phyloP scores from a whole-genome alignment of 2,329 filamentous ascomycete genomes.

The Aspergillus sp. region DNA sequence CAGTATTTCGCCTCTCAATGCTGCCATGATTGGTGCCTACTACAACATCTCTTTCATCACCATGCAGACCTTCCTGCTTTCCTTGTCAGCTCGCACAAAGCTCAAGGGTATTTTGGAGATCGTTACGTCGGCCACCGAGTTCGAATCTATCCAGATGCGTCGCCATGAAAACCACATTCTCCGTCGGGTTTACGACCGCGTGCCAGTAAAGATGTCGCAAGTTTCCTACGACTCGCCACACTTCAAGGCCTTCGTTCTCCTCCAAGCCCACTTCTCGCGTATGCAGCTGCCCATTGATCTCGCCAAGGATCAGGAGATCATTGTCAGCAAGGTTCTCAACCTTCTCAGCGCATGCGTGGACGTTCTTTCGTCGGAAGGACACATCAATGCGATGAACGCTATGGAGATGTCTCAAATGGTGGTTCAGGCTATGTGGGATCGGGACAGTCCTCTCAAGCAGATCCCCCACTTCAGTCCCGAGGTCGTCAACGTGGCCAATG shows the following conservation, averaged over 20 bases:
- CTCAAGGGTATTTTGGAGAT: slow-evolving; percentile 97
- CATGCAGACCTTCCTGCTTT: slow-evolving; percentile 97
- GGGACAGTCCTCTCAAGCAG: slow-evolving; percentile 93
- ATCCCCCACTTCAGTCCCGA: slow-evolving; percentile 90
- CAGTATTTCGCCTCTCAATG: slow-evolving; percentile 80
- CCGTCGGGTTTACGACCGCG: slow-evolving; percentile 85
- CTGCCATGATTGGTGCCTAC: slow-evolving; percentile 96
- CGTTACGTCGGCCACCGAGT: slow-evolving; percentile 92
- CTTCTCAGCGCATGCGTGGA: slow-evolving; percentile 90
- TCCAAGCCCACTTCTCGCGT: slow-evolving; percentile 94
- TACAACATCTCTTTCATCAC: slow-evolving; percentile 99
- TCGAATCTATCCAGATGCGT: slow-evolving; percentile 89
- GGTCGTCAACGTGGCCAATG: slow-evolving; percentile 75
- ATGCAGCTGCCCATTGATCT: slow-evolving; percentile 96
- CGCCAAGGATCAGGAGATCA: slow-evolving; percentile 88
- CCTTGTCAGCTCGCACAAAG: slow-evolving; percentile 81
- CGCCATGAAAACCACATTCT: slow-evolving; percentile 86
- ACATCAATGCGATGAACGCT: slow-evolving; percentile 93
- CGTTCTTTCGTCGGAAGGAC: slow-evolving; percentile 89
- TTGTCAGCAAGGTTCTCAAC: slow-evolving; percentile 78
- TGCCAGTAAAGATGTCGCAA: slow-evolving; percentile 92
- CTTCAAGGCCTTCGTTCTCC: slow-evolving; percentile 95
- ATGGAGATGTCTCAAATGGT: slow-evolving; percentile 99
- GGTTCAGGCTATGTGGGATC: slow-evolving; percentile 98
- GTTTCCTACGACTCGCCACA: slow-evolving; percentile 86